These are phyloP conservation scores for Sporobolomyces phaffii DNA, from an alignment of 768 basidiomycete genomes.

Conservation along the genomic window DNA sequence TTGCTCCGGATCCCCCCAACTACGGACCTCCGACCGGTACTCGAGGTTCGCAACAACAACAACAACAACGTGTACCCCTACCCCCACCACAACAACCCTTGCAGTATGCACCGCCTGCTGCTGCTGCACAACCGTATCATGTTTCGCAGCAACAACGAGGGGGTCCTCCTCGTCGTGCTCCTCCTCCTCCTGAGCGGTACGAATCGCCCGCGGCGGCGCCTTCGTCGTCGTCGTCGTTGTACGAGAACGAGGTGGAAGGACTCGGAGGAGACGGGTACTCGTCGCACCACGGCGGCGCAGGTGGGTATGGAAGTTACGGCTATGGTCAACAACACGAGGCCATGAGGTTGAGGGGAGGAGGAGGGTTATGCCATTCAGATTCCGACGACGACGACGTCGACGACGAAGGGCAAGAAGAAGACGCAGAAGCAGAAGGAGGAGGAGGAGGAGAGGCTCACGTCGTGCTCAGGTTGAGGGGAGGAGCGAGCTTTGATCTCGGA, in stretches of 20 bases:
- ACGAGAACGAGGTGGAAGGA: slow-evolving; percentile 11
- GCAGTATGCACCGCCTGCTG: no score
- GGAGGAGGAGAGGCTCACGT: background rate
- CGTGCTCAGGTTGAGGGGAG: slow-evolving; percentile 20
- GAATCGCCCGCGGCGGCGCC: no score
- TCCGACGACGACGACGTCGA: background rate
- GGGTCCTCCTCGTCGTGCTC: background rate
- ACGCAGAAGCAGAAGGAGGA: background rate
- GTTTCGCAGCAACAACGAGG: background rate
- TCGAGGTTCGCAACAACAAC: background rate
- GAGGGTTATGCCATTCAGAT: background rate
- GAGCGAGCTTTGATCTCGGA: slow-evolving; percentile 23
- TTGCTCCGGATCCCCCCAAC: slow-evolving; percentile 18
- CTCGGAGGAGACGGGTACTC: slow-evolving; percentile 11
- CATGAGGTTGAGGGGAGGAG: slow-evolving; percentile 30
- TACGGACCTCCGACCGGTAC: slow-evolving; percentile 17
- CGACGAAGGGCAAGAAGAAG: no score
- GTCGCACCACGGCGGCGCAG: no score
- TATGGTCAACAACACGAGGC: slow-evolving; percentile 4
- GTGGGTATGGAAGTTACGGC: background rate
- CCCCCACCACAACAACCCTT: no score
- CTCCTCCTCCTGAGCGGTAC: background rate
- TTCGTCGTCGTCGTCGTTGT: no score
- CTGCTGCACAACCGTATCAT: no score
- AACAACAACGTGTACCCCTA: no score